Conservation (phyloP, 805 yeast genomes). For the Monosporozyma unispora region DNA sequence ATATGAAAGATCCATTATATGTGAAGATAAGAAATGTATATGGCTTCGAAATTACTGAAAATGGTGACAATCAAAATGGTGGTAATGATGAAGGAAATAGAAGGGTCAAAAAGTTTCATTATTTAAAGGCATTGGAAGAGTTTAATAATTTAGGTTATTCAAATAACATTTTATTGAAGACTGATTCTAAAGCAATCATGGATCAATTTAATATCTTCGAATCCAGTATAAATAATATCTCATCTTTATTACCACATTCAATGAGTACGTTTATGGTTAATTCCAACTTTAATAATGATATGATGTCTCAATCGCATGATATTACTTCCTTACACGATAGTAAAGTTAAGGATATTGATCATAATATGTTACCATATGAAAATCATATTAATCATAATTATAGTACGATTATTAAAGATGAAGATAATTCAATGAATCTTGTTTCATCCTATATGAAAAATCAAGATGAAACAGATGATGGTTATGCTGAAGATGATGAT, state of each 20-base stretch:
- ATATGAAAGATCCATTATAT: not conserved
- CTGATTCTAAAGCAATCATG: conserved; percentile 20
- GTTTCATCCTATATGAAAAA: conserved; percentile 1
- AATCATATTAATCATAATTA: not conserved
- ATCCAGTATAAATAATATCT: conserved; percentile 4
- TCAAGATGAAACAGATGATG: conserved; percentile 24
- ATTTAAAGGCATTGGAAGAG: not conserved
- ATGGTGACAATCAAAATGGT: not conserved
- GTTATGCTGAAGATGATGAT: conserved; percentile 27
- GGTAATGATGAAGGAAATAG: not conserved
- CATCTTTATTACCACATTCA: conserved; percentile 3
- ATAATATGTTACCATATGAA: not conserved
- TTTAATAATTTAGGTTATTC: conserved; percentile 2
- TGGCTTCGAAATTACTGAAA: not conserved
- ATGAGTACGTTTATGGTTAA: not conserved
- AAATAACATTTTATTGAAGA: conserved; percentile 9
- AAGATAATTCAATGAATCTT: not conserved
- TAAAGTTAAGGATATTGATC: not conserved
- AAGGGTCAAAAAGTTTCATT: not conserved
- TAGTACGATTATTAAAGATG: not conserved
- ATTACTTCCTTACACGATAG: not conserved
- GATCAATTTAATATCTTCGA: conserved; percentile 24
- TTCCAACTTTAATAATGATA: not conserved
- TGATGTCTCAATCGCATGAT: not conserved
- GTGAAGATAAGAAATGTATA: too few relatives aligned